Base-by-base conservation (phyloP, 2,329 filamentous ascomycete species). In the Aureobasidium sp. region DNA sequence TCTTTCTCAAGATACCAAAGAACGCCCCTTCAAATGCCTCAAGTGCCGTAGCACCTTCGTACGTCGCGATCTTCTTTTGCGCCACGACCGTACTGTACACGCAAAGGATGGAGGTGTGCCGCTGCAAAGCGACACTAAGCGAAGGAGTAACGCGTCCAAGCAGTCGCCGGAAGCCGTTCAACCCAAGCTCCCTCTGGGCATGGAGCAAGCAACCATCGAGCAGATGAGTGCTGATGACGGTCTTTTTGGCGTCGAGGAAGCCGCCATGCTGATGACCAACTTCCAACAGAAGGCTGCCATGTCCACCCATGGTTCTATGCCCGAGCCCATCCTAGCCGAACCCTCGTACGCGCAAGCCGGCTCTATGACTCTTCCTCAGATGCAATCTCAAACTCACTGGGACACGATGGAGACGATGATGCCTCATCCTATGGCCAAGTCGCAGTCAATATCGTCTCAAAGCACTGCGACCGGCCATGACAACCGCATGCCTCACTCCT, bases 1-100 rank as follows among this genome's bases (percentile, higher is more conserved):
- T 42, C 1, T 46, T 57, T 57, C 23, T 62, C 65, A 76, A 97
- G 93, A 97, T 77, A 99, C 94, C 67, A 99, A 99, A 79, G 94
- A 97, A 78, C 88, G 94, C 66, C 94, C 94, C 41, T 99, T 99
- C 84, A 97, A 97, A 77, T 99, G 94, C 78, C 84, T 91, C 80
- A 99, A 99, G 80, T 99, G 94, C 78, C 85, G 92, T 73, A 97
- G 92, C 82, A 99, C 94, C 65, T 99, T 99, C 75, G 94, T 99
- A 70, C 90, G 94, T 75, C 90, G 94, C 77, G 94, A 99, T 79
- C 84, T 99, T 66, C 87, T 99, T 59, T 86, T 99, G 68, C 89
- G 94, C 75, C 94, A 99, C 80, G 94, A 99, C 77, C 90, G 94
- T 71, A 99, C 94, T 67, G 94, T 99, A 67, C 94, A 99, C 78